Evolutionary conservation across 441 rosid species (phyloP), one percentile per base, ranked within the genome.

Genomic region (Erodium chrysanthum): DNA sequence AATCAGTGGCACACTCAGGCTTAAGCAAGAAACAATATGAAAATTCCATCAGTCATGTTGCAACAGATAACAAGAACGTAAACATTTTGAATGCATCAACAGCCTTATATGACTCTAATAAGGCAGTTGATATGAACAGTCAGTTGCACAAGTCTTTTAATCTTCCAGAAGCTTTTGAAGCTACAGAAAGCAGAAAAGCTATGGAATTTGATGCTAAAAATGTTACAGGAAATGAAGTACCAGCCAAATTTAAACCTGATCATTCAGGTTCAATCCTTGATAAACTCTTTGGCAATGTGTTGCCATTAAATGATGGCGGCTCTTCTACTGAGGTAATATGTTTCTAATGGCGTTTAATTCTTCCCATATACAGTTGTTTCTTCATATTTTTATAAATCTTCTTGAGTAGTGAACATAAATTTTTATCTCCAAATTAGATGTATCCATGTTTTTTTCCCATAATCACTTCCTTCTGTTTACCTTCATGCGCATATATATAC

Each of bases 261-360:
- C 68, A 76, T 63, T 78, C 86, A 69, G 74, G 84, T 69, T 85
- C 97, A 69, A 84, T 90, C 77, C 86, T 92, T 61, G 95, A 89
- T 76, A 89, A 85, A 83, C 79, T 88, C 67, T 92, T 95, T 73
- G 77, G 86, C 74, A 83, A 80, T 64, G 87, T 86, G 58, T 73
- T 83, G 70, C 80, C 87, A 60, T 73, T 83, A 70, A 83, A 82
- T 71, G 83, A 46, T 73, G 79, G 76, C 62, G 85, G 73, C 74
- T 69, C 89, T 67, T 73, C 88, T 66, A 71, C 68, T 71, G 82
- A 84, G 98, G 99, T 95, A 84, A 67, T 67, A 33, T 72, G 52
- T 62, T 75, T 62, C 59, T 56, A 2, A 58, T 22, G n/a, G 27
- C 63, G 22, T 58, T 58, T 23, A 14, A 25, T 58, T 25, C 63